Base-by-base conservation (phyloP, 352 stramenopile genomes). In the Phytophthora melonis region DNA sequence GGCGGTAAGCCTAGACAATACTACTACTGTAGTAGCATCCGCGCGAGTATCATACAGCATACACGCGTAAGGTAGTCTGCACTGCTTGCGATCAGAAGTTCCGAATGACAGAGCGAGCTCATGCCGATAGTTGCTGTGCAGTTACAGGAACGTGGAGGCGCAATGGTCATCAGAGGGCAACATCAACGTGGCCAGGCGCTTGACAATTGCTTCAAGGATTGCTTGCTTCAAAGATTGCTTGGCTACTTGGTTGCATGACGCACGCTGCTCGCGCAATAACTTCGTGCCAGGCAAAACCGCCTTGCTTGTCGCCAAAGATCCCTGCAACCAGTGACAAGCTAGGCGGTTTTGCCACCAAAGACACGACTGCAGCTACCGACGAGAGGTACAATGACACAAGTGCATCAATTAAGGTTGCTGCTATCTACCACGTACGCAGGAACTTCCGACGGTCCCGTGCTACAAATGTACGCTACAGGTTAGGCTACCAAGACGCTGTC, bases 371-470 rank as follows among this genome's bases (percentile, higher is more conserved):
- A 16, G 14, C 34, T 13, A 41, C 18, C 32, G 5, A 45, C 39
- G 4, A 45, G 32, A 39, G 5, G 25, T 11, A 30, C 27, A 60
- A 68, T 73, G 69, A 72, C 63, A 76, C 63, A 59, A 60, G 59
- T 67, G 52, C 61, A 69, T 76, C 49, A 63, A 60, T 69, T 56
- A 70, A 74, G 49, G 58, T 59, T 66, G 47, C 32, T 66, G 47
- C 32, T 63, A 54, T 56, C 30, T 65, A 60, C 63, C 58, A 43
- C 14, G 69, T 47, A 54, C 41, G 32, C 63, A 76, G 58, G 66
- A n/a, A 61, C 70, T 78, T 78, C 70, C 70, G 45, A 78, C 23
- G 71, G 34, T 66, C 8, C 56, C 66, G 16, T 68, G 56, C 34
- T 62, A 23, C 27, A 23, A 13, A 59, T 61, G 56, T 66, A 66